Base-by-base conservation (phyloP, 2,329 filamentous ascomycete species). In the Curvularia hawaiiensis region DNA sequence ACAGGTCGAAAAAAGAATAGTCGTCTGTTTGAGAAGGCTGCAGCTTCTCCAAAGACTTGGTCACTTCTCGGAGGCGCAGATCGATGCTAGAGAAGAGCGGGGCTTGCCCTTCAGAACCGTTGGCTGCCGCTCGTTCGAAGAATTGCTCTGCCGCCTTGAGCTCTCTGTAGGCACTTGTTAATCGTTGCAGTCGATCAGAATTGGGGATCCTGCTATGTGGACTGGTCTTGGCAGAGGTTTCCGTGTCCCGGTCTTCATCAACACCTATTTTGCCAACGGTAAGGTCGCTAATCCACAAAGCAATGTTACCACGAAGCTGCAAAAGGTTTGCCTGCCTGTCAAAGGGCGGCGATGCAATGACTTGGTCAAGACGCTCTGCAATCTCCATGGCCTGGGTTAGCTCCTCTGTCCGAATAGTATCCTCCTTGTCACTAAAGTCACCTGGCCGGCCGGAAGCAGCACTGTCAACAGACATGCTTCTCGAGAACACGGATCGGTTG, bases 231-330 rank as follows among this genome's bases (percentile, higher is more conserved):
- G 18, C 41, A 41, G 50, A 45, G 18, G 12, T 44, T 43, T 65
- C 56, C 16, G 54, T 49, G 11, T 63, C 58, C 65, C 59, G 64
- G 38, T 65, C 62, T 31, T 69, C 64, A 26, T 62, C 50, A 28
- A 58, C 40, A 4, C 41, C 14, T 47, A 50, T 44, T n/a, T 56
- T 63, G 16, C 66, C 70, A 24, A 87, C 67, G 26, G 78, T 72
- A 38, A 97, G 77, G 72, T 96, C 91, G 7, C 84, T 89, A 16
- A 91, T 80, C 82, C 91, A 96, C 16, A 95, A 79, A 0, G 86
- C 85, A 6, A 92, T 77, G 83, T 92, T 91, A 9, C 85, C 92
- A 50, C 91, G 83, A 24, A 96, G 78, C 47, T 88, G 81, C 45
- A 93, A 79, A 58, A 97, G 78, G 59, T 88, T 85, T 4, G 80